Conservation (phyloP, 345 rosid genomes). For the Rhodamnia argentea region DNA sequence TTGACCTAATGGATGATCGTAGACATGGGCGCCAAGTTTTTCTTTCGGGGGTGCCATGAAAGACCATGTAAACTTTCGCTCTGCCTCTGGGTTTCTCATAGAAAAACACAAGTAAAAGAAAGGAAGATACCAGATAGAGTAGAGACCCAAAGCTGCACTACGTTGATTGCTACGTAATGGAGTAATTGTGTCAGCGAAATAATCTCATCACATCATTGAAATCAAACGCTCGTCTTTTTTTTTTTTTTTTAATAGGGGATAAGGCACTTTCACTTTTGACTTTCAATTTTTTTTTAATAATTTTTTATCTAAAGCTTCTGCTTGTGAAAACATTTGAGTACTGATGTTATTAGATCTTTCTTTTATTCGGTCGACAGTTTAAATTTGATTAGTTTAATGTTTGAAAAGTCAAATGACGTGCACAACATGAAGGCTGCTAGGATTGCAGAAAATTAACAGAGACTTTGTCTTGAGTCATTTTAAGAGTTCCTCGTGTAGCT, state of each 20-base stretch:
- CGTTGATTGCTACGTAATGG: neutral
- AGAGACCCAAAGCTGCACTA: neutral
- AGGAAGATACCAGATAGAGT: neutral
- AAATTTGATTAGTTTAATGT: neutral
- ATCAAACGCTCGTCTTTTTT: neutral
- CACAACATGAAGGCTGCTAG: neutral
- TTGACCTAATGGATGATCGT: neutral
- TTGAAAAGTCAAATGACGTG: neutral
- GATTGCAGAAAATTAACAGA: neutral
- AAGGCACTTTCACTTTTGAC: neutral
- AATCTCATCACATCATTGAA: neutral
- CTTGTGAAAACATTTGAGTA: neutral
- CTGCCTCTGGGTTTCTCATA: neutral
- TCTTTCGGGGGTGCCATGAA: neutral
- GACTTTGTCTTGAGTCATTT: neutral
- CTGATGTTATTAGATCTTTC: neutral
- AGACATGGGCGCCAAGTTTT: neutral
- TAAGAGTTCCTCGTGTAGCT: no score
- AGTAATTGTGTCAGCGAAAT: neutral
- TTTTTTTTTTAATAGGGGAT: neutral
- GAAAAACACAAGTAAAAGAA: neutral
- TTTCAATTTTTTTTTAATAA: neutral
- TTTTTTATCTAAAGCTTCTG: neutral
- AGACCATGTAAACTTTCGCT: neutral
- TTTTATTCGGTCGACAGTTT: neutral